Evolutionary conservation across 495 filamentous ascomycete species (phyloP).

Genomic region (Daldinia loculata): DNA sequence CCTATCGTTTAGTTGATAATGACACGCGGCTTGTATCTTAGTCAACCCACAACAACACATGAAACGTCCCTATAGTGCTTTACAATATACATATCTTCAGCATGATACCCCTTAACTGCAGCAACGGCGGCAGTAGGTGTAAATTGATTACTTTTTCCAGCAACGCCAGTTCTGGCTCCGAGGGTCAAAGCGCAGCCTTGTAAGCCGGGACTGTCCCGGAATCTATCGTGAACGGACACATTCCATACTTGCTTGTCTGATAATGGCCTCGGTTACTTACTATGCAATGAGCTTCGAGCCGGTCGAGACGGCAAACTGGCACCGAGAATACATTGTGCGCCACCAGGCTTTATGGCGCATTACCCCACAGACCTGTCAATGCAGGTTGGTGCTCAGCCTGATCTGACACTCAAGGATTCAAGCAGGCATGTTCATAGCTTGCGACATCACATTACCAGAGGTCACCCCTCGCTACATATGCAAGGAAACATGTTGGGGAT

Average conservation of each 20-base stretch:
- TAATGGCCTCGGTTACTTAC: constrained; percentile 9
- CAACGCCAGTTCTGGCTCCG: not conserved
- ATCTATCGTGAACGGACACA: constrained; percentile 13
- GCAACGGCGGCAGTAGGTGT: not conserved
- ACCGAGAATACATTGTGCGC: constrained; percentile 29
- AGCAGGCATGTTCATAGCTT: constrained; percentile 27
- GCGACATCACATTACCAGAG: constrained; percentile 31
- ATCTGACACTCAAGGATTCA: constrained; percentile 29
- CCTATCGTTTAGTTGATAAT: constrained; percentile 21
- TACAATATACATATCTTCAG: constrained; percentile 8
- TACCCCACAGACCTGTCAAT: constrained; percentile 45
- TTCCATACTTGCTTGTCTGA: constrained; percentile 9
- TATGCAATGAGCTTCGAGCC: constrained; percentile 10
- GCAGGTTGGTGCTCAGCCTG: constrained; percentile 38
- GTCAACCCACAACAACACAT: constrained; percentile 1
- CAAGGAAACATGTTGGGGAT: constrained; percentile 35
- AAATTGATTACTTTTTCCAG: constrained; percentile 7
- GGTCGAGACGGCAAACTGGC: constrained; percentile 12
- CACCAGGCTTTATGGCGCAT: constrained; percentile 32
- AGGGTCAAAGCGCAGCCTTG: not conserved
- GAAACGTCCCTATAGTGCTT: constrained; percentile 1
- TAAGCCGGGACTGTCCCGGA: constrained; percentile 12
- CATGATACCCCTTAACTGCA: constrained; percentile 7
- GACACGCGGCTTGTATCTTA: constrained; percentile 33
- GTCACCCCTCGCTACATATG: constrained; percentile 36